phyloP scores from a whole-genome alignment of 495 filamentous ascomycete genomes.

The Penicillium angulare region DNA sequence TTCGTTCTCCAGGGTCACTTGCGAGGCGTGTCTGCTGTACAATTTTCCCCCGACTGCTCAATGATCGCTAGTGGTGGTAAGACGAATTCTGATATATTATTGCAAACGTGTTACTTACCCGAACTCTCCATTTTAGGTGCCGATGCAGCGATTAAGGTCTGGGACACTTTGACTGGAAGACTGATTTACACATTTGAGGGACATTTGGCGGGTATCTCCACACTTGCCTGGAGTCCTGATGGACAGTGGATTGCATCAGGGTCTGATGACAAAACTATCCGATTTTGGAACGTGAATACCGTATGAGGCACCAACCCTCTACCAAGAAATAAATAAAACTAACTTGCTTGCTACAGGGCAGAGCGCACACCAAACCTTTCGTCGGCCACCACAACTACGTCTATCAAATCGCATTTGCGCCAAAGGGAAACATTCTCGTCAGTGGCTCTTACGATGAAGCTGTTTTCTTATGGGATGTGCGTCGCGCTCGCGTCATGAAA shows the following conservation, averaged over 20 bases:
- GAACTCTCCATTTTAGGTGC: conserved; percentile 52
- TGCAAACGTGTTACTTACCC: not conserved
- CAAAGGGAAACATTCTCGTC: conserved; percentile 93
- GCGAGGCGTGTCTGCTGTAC: conserved; percentile 77
- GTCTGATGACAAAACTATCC: conserved; percentile 92
- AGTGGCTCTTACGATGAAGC: conserved; percentile 97
- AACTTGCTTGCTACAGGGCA: conserved; percentile 39
- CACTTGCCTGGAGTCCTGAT: conserved; percentile 88
- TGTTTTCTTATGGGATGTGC: conserved; percentile 93
- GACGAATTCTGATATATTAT: conserved; percentile 13
- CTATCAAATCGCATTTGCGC: conserved; percentile 87
- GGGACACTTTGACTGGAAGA: conserved; percentile 75
- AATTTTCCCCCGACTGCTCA: conserved; percentile 83
- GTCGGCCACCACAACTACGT: conserved; percentile 94
- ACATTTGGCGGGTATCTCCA: conserved; percentile 87
- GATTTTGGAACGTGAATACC: conserved; percentile 84
- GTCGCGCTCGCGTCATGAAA: conserved; percentile 78
- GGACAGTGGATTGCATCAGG: conserved; percentile 82
- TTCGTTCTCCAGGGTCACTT: conserved; percentile 72
- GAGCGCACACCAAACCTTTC: conserved; percentile 63
- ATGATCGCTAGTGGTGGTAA: conserved; percentile 86
- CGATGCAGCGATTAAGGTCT: conserved; percentile 85
- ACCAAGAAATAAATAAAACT: conserved; percentile 10
- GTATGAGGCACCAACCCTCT: conserved; percentile 36
- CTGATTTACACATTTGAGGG: conserved; percentile 87